These are phyloP conservation scores for Solanum hybrid DNA, from an alignment of 305 asterid genomes.

Conservation along the genomic window DNA sequence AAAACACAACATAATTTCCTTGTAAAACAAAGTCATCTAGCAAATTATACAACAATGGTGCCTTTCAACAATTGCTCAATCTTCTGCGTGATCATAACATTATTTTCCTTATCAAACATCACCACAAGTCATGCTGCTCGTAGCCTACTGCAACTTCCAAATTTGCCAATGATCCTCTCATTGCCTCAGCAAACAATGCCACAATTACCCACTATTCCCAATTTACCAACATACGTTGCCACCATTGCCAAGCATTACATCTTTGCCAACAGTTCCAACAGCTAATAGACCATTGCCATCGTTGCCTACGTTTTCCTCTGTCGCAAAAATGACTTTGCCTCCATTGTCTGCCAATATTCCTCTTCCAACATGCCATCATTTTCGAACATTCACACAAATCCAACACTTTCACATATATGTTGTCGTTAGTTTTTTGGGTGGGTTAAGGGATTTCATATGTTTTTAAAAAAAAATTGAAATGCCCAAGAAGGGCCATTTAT, in stretches of 20 bases:
- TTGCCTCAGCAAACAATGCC: neutral
- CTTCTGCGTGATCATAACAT: neutral
- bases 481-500: too few species aligned
- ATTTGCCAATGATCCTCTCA: neutral
- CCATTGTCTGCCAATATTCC: neutral
- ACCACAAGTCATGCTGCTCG: neutral
- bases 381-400: too few species aligned
- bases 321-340: neutral
- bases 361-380: too few species aligned
- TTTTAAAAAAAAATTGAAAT: too few species aligned
- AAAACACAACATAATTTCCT: neutral
- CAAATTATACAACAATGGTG: neutral
- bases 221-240: neutral
- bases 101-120: neutral
- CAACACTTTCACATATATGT: too few species aligned
- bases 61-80: neutral
- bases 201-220: neutral
- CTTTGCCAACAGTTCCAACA: neutral
- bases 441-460: too few species aligned
- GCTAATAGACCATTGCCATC: neutral
- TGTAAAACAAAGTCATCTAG: neutral
- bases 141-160: neutral
- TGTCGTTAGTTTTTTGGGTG: too few species aligned
- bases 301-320: neutral
- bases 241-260: neutral